Percentiles rank a stretch among this genome's conserved stretches.
phyloP scores from a whole-genome alignment of 805 yeast genomes.

The Monosporozyma servazzii region DNA sequence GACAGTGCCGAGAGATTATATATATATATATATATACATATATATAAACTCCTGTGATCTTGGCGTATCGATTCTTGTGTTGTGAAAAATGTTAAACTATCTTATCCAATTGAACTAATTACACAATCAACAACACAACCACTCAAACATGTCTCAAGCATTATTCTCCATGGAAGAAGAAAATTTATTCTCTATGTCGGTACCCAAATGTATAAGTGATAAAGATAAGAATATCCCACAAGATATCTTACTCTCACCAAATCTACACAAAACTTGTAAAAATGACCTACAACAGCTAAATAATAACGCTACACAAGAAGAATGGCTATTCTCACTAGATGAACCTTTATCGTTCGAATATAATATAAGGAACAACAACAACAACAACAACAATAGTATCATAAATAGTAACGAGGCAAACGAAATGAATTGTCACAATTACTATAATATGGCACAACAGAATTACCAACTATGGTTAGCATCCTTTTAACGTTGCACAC shows the following conservation, averaged over 20 bases:
- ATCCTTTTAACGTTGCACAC: constrained; percentile 4
- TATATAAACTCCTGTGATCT: too few species aligned
- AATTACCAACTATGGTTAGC: constrained; percentile 26
- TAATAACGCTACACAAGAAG: not conserved
- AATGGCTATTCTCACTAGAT: not conserved
- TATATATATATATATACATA: too few species aligned
- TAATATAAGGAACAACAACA: not conserved
- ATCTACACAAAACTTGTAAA: not conserved
- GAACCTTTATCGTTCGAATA: not conserved
- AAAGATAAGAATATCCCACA: not conserved
- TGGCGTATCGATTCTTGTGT: too few species aligned
- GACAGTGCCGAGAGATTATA: too few species aligned
- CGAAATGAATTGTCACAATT: constrained; percentile 8
- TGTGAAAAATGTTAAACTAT: too few species aligned
- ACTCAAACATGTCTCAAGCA: not conserved
- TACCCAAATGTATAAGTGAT: not conserved
- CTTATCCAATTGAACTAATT: too few species aligned
- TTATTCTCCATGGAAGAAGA: not conserved
- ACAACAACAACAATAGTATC: not conserved
- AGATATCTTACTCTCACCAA: not conserved
- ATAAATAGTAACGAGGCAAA: constrained; percentile 5
- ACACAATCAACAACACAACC: not conserved
- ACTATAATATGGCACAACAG: constrained; percentile 24
- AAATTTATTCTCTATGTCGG: not conserved
- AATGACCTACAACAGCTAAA: not conserved